Evolutionary conservation across 2,329 filamentous ascomycete species (phyloP).

Genomic region (Xylaria hypoxylon): DNA sequence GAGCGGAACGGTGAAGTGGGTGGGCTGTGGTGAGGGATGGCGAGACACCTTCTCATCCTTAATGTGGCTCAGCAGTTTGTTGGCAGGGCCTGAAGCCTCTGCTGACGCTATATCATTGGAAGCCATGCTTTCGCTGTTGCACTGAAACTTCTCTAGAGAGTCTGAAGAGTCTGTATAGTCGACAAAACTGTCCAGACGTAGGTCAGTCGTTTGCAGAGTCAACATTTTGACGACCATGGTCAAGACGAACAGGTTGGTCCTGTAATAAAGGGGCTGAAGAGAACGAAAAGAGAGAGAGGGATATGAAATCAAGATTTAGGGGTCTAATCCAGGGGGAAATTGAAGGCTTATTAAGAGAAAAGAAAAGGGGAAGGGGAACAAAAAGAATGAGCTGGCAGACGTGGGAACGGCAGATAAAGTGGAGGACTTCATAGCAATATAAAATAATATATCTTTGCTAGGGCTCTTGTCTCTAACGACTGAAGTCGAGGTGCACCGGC

Average conservation of each 20-base stretch:
- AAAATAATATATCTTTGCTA: neutral
- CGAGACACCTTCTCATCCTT: conserved; percentile 63
- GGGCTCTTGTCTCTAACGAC: neutral
- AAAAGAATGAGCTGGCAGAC: neutral
- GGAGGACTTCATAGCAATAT: conserved; percentile 15
- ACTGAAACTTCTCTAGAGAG: conserved; percentile 42
- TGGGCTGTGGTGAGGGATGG: conserved; percentile 87
- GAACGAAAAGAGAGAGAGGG: neutral
- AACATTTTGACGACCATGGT: conserved; percentile 53
- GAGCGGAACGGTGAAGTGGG: conserved; percentile 80
- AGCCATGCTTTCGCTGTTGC: conserved; percentile 50
- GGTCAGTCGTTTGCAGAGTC: conserved; percentile 57
- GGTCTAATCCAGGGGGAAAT: neutral
- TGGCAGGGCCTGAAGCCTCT: conserved; percentile 53
- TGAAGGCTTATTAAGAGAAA: conserved; percentile 9
- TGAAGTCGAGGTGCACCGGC: conserved; percentile 16
- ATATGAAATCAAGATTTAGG: neutral
- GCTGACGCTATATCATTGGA: conserved; percentile 51
- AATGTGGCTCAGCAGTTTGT: conserved; percentile 58
- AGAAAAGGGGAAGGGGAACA: neutral
- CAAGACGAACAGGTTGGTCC: conserved; percentile 10
- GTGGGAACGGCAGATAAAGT: conserved; percentile 13
- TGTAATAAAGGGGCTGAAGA: neutral
- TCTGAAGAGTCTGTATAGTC: conserved; percentile 58
- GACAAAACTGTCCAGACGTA: conserved; percentile 58